Evolutionary conservation across 805 yeast genomes (phyloP).

Genomic region (Wickerhamomyces bisporus): DNA sequence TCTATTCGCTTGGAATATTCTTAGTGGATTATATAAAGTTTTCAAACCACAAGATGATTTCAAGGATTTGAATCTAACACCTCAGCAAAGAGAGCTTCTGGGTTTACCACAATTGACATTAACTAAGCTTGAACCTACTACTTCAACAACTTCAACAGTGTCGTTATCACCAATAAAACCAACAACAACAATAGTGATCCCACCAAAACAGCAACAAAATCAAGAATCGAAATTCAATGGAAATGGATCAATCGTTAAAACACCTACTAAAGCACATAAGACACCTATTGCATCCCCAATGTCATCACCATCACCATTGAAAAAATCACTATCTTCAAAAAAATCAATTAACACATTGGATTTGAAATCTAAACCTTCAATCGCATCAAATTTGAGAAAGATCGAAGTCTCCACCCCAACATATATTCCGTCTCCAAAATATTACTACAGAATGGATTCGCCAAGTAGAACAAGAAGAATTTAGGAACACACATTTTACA

Average conservation of each 20-base stretch:
- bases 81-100: slow-evolving; percentile 29
- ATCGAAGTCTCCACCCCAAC: slow-evolving; percentile 17
- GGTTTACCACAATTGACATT: slow-evolving; percentile 22
- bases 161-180: slow-evolving; percentile 26
- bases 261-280: neutral
- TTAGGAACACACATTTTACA: slow-evolving; percentile 1
- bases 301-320: slow-evolving; percentile 20
- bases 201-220: no score
- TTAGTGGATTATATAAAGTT: slow-evolving; percentile 26
- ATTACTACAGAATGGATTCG: slow-evolving; percentile 26
- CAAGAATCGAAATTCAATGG: no score
- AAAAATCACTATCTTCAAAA: slow-evolving; percentile 19
- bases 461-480: slow-evolving; percentile 26
- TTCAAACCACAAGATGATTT: slow-evolving; percentile 26
- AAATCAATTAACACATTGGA: slow-evolving; percentile 15
- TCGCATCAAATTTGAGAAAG: neutral
- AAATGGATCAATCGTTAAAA: no score
- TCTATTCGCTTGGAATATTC: slow-evolving; percentile 26
- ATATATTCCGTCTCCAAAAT: slow-evolving; percentile 26
- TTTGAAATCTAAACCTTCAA: neutral
- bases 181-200: slow-evolving; percentile 22
- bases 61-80: slow-evolving; percentile 27
- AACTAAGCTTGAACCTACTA: slow-evolving; percentile 5
- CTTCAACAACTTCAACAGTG: slow-evolving; percentile 6
- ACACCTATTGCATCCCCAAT: slow-evolving; percentile 25